A percentile compares a stretch with the other conserved stretches of the same genome.
These are phyloP conservation scores for Plectosphaerella sp. DNA, from an alignment of 2,329 filamentous ascomycete species.

Conservation along the genomic window DNA sequence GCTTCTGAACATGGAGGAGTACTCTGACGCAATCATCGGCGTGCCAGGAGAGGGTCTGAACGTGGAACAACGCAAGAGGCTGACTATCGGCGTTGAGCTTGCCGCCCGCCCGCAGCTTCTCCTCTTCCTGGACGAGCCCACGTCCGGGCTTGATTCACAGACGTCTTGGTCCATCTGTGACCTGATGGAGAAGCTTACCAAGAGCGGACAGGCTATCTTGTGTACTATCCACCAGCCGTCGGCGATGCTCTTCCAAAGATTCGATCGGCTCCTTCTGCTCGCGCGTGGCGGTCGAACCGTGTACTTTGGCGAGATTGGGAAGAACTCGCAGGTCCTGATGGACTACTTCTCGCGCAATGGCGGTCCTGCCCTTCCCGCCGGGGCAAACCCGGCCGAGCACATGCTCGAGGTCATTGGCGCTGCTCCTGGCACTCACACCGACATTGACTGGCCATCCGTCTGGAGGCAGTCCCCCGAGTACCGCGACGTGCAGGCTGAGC, in stretches of 20 bases:
- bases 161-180: constrained; percentile 71
- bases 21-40: constrained; percentile 66
- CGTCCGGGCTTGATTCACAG: constrained; percentile 70
- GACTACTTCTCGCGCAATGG: constrained; percentile 61
- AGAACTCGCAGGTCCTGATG: constrained; percentile 41
- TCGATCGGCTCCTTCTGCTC: constrained; percentile 55
- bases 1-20: constrained; percentile 46
- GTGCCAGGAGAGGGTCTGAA: constrained; percentile 55
- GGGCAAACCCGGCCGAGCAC: constrained; percentile 64
- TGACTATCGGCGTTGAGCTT: constrained; percentile 74
- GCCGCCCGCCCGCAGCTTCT: constrained; percentile 70
- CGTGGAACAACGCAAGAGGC: constrained; percentile 43
- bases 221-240: constrained; percentile 44
- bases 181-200: constrained; percentile 61
- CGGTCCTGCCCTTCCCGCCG: constrained; percentile 43
- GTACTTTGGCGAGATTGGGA: constrained; percentile 56
- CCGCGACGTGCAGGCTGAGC: constrained; percentile 14
- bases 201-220: constrained; percentile 38
- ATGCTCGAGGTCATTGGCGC: constrained; percentile 42
- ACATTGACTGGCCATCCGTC: constrained; percentile 41
- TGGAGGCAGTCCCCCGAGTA: constrained; percentile 40
- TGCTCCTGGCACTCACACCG: constrained; percentile 39
- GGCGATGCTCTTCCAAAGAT: constrained; percentile 41
- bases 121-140: constrained; percentile 74
- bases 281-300: constrained; percentile 49